Conservation (phyloP, 345 rosid species). For the Draba incana region DNA sequence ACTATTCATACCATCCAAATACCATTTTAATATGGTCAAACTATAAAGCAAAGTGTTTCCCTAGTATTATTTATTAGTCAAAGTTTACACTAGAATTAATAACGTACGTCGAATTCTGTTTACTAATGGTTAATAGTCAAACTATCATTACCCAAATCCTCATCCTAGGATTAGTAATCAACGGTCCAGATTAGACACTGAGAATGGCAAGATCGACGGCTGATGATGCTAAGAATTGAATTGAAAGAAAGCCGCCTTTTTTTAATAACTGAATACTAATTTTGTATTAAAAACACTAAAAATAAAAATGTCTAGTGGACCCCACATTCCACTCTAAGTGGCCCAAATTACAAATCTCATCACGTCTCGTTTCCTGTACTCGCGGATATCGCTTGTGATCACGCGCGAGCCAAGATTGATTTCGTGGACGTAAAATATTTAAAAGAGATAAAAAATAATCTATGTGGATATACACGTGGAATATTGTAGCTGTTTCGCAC, state of each 20-base stretch:
- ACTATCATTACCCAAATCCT: not conserved
- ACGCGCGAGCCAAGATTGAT: constrained; percentile 17
- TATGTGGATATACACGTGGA: constrained; percentile 38
- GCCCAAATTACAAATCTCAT: constrained; percentile 38
- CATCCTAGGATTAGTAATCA: not conserved
- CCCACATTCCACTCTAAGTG: constrained; percentile 35
- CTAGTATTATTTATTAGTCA: not conserved
- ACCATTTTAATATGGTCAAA: constrained; percentile 29
- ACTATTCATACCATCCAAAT: constrained; percentile 2
- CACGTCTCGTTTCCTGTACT: constrained; percentile 22
- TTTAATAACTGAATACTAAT: not conserved
- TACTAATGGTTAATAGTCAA: constrained; percentile 26
- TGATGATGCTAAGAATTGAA: constrained; percentile 3
- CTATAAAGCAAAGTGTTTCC: not conserved
- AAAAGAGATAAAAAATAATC: constrained; percentile 4
- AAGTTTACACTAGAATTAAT: constrained; percentile 14
- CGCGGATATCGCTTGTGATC: not conserved
- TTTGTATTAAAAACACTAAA: too few relatives aligned
- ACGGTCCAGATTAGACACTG: constrained; percentile 21
- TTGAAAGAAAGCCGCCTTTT: constrained; percentile 28
- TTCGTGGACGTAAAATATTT: constrained; percentile 20
- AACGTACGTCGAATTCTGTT: constrained; percentile 10
- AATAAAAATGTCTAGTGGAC: not conserved
- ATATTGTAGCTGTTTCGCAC: constrained; percentile 41
- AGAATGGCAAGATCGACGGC: constrained; percentile 8